Evolutionary conservation across 23 red algal species (phyloP).

Genomic region (Cyanidioschyzon merolae): DNA sequence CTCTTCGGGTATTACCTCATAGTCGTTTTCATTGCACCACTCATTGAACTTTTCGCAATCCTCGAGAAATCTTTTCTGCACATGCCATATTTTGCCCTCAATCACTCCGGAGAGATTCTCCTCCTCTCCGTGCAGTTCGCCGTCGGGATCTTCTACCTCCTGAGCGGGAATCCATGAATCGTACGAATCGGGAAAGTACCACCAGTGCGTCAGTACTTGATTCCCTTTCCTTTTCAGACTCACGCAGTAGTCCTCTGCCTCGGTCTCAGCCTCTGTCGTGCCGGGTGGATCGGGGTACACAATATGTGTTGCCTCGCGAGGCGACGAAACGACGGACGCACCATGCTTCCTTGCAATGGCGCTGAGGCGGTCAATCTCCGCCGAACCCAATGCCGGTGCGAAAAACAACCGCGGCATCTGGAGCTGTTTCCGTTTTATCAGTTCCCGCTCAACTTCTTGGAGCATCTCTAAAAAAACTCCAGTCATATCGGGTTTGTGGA

Average conservation of each 20-base stretch:
- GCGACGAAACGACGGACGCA: constrained; percentile 41
- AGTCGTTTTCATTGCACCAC: constrained; percentile 88
- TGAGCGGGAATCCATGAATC: constrained; percentile 91
- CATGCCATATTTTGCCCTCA: constrained; percentile 38
- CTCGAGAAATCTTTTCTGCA: constrained; percentile 69
- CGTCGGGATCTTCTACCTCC: constrained; percentile 40
- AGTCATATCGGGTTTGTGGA: constrained; percentile 33
- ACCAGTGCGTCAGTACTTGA: constrained; percentile 79
- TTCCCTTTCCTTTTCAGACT: constrained; percentile 25
- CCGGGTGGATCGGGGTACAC: constrained; percentile 66
- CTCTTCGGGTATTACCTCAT: constrained; percentile 51
- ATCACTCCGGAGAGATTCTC: constrained; percentile 14
- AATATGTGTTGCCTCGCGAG: constrained; percentile 52
- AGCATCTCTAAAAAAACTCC: constrained; percentile 44
- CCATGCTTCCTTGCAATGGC: constrained; percentile 47
- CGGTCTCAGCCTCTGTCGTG: constrained; percentile 43
- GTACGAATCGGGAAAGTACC: constrained; percentile 97
- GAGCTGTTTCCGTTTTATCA: constrained; percentile 33
- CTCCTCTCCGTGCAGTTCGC: constrained; percentile 22
- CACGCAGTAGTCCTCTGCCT: constrained; percentile 69
- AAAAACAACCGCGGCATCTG: constrained; percentile 48
- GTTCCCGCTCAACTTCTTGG: constrained; percentile 33
- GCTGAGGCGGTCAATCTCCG: constrained; percentile 15
- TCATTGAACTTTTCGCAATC: constrained; percentile 84
- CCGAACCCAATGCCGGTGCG: constrained; percentile 24